Base-by-base conservation (phyloP, 2,329 filamentous ascomycete species). In the Fusarium sp. region DNA sequence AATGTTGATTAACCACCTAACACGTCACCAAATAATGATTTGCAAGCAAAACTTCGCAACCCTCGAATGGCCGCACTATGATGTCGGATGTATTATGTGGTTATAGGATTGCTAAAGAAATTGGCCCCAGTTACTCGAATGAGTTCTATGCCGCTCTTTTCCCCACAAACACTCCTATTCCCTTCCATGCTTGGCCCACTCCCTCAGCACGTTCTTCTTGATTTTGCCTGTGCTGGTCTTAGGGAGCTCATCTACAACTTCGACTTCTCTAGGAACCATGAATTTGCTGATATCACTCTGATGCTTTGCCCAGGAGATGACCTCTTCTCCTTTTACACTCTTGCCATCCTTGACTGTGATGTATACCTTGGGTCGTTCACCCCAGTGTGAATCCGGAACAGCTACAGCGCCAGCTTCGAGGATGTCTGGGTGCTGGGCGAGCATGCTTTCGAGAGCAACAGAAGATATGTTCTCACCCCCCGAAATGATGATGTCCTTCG, bases 221-320 rank as follows among this genome's bases (percentile, higher is more conserved):
- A 98, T 88, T 87, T 99, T 99, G 7, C 96, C 96, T 2, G 96
- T 99, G 81, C 93, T 96, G 33, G 96, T 99, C 88, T 99, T 99
- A 15, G 96, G 96, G 73, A 99, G 85, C 81, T 98, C 95, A 11
- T 85, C 75, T n/a, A 99, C 90, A 47, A 98, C 85, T 81, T 97
- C 93, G 2, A 91, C 88, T 79, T 92, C 90, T 44, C 87, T 82
- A 31, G 90, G 90, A 20, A 92, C 91, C 96, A 98, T 98, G 80
- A 98, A 99, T 73, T 91, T 91, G 83, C 93, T 95, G 75, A 99
- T 97, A 33, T 87, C 86, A 79, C 92, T 93, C 77, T 93, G 88
- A 72, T 92, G 86, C 81, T 92, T 95, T 7, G 95, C 94, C 96
- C 96, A 99, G 53, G 89, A 83, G 65, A 98, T 95, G 31, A 99